Conservation (phyloP, 345 rosid genomes). For the Corchorus olitorius region DNA sequence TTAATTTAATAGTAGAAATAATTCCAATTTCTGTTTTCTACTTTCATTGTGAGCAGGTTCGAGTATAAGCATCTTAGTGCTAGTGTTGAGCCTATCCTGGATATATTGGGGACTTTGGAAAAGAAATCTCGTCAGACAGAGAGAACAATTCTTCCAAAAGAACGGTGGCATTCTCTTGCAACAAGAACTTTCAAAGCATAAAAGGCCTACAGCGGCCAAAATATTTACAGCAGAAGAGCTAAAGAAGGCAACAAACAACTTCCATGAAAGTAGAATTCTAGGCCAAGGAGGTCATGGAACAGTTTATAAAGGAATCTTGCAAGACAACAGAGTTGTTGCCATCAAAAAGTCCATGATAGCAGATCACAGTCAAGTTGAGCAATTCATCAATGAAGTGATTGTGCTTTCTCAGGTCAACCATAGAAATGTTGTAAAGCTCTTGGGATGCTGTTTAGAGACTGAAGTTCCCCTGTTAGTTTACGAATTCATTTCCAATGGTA, state of each 20-base stretch:
- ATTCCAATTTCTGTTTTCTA: no score
- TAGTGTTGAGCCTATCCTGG: slow-evolving; percentile 16
- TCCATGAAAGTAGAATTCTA: slow-evolving; percentile 31
- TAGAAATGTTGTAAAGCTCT: slow-evolving; percentile 27
- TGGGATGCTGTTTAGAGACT: slow-evolving; percentile 35
- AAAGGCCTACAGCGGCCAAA: slow-evolving; percentile 7
- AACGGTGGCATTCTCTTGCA: slow-evolving; percentile 36
- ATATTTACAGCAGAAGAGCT: slow-evolving; percentile 31
- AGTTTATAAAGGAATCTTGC: slow-evolving; percentile 20
- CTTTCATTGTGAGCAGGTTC: slow-evolving; percentile 18
- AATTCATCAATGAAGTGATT: slow-evolving; percentile 30
- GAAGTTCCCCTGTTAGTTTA: slow-evolving; percentile 32
- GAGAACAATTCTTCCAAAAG: slow-evolving; percentile 23
- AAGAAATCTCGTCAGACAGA: slow-evolving; percentile 19
- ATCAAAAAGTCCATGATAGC: slow-evolving; percentile 26
- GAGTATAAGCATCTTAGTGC: not conserved
- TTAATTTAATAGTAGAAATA: no score
- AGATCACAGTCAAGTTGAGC: slow-evolving; percentile 26
- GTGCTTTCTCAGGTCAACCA: slow-evolving; percentile 35
- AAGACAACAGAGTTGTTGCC: slow-evolving; percentile 22
- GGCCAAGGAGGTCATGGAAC: slow-evolving; percentile 42
- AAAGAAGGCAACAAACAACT: slow-evolving; percentile 39
- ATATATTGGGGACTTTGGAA: slow-evolving; percentile 12
- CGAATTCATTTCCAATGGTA: slow-evolving; percentile 29
- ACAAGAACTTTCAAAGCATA: slow-evolving; percentile 17